phyloP scores from a whole-genome alignment of 768 basidiomycete species.

The Naganishia onofrii region DNA sequence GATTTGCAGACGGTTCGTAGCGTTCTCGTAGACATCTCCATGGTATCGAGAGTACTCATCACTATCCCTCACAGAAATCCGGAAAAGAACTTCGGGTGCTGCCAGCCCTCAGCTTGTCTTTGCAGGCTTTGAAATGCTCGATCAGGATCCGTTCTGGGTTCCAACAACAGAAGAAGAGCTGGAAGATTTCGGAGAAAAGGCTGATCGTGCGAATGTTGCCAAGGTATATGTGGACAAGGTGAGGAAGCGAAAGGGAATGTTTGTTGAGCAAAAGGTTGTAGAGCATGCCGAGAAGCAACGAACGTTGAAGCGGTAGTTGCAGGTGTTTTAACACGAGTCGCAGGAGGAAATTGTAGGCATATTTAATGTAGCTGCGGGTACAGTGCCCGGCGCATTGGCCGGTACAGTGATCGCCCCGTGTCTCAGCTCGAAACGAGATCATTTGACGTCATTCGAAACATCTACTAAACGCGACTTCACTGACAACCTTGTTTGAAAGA shows the following conservation, averaged over 20 bases:
- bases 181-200: conserved; percentile 94
- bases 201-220: conserved; percentile 88
- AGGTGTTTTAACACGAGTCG: not conserved
- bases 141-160: conserved; percentile 96
- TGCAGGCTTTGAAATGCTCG: conserved; percentile 89
- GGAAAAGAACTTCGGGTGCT: conserved; percentile 92
- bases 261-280: conserved; percentile 90
- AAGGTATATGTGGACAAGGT: conserved; percentile 88
- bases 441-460: conserved; percentile 2
- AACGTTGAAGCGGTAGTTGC: conserved; percentile 60
- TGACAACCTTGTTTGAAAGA: too few species aligned
- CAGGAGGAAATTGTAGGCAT: too few species aligned
- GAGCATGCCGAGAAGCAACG: conserved; percentile 96
- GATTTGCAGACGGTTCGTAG: conserved; percentile 84
- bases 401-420: conserved; percentile 6
- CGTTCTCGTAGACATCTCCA: not conserved
- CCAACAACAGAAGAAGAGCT: conserved; percentile 95
- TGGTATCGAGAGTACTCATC: not conserved
- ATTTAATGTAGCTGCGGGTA: too few species aligned
- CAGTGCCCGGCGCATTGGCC: not conserved
- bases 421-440: not conserved
- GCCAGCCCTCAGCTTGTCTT: conserved; percentile 97
- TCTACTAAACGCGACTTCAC: too few species aligned
- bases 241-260: conserved; percentile 88
- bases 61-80: conserved; percentile 66